Base-by-base conservation (phyloP, 2,329 filamentous ascomycete species). In the Claviceps sorghi region DNA sequence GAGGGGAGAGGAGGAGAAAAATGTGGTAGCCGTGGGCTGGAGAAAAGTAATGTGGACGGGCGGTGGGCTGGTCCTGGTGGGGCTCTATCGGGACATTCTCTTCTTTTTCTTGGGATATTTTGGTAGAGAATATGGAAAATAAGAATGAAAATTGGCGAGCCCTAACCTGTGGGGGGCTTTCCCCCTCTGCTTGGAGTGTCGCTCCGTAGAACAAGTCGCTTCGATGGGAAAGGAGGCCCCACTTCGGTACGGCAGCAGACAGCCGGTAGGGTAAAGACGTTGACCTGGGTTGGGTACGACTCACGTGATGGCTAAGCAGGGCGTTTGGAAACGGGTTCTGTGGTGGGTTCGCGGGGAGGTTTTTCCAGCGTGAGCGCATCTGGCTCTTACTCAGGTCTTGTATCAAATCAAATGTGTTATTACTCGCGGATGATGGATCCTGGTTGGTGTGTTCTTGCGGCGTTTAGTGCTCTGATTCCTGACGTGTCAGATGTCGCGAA, bases 281-380 rank as follows among this genome's bases (percentile, higher is more conserved):
- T 50, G 50, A 63, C 55, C 55, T 62, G 60, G 67, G 67, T 69
- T 61, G 69, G 69, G 57, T 59, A 71, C 68, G 69, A 70, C 59
- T 62, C 66, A 66, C 64, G 57, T 68, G 65, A 60, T 26, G 2
- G 21, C 19, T 43, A 45, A 52, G 42, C 34, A 40, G 41, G 19
- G 15, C 15, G 30, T 36, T 38, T 48, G 19, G 36, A 30, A 41
- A 22, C 21, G 30, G 32, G 17, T n/a, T 38, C n/a, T 42, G 17
- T 29, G 48, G 49, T 40, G 40, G 34, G 32, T 26, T 26, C 17
- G 22, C 8, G 21, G 15, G 5, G 40, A 3, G 34, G 11, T 36
- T 26, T 3, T 26, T 26, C 26, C 26, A 26, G 26, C 26, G 26
- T 26, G 26, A 26, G 26, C 26, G 26, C 26, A 26, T 26, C 26